A percentile compares a stretch with the other conserved stretches of the same genome.
phyloP scores from a whole-genome alignment of 2,329 filamentous ascomycete species.

The Catunica adiposa region DNA sequence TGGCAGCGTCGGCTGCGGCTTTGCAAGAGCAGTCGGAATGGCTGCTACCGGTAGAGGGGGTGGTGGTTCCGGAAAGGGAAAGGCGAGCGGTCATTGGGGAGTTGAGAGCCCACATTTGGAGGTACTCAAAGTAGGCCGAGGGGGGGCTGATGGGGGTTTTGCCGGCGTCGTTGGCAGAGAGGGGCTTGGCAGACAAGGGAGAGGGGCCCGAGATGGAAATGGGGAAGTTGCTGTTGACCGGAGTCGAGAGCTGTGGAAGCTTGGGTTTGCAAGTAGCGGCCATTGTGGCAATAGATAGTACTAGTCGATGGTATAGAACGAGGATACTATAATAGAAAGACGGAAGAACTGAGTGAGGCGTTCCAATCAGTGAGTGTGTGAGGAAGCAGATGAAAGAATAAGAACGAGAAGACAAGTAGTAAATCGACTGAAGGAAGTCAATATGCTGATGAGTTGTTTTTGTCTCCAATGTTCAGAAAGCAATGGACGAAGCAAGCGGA shows the following conservation, averaged over 20 bases:
- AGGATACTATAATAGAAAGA: neutral
- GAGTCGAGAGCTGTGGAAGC: conserved; percentile 45
- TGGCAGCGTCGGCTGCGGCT: conserved; percentile 24
- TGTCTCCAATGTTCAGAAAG: conserved; percentile 4
- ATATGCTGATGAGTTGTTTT: neutral
- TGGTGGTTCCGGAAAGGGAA: conserved; percentile 31
- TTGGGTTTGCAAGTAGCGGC: conserved; percentile 33
- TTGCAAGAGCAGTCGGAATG: conserved; percentile 43
- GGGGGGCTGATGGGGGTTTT: conserved; percentile 90
- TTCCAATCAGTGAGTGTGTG: neutral
- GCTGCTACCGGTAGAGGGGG: conserved; percentile 30
- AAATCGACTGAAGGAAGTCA: neutral
- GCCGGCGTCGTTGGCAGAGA: conserved; percentile 36
- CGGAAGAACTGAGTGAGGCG: neutral
- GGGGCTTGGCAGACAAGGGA: conserved; percentile 38
- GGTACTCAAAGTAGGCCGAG: conserved; percentile 78
- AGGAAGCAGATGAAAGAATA: neutral
- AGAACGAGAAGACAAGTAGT: conserved; percentile 3
- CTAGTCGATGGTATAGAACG: neutral
- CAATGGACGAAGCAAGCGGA: neutral
- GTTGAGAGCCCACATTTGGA: conserved; percentile 64
- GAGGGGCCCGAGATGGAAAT: conserved; percentile 49
- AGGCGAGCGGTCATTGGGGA: conserved; percentile 45
- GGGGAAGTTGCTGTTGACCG: conserved; percentile 45
- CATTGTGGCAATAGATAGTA: conserved; percentile 13